Evolutionary conservation across 148 eudicot species (phyloP).

Genomic region (Tetragonia tetragonoides): DNA sequence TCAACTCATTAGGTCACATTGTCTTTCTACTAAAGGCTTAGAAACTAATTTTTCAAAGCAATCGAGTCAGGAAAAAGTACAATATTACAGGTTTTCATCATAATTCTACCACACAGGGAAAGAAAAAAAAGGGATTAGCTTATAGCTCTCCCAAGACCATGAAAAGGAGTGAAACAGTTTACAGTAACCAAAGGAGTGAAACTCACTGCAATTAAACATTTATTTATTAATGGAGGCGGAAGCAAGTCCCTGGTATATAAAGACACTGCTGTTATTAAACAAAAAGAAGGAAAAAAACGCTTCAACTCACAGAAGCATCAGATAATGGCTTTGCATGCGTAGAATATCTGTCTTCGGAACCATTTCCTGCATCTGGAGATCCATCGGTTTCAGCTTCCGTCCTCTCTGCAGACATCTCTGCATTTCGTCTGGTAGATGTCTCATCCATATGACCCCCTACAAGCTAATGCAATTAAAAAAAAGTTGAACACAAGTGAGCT

Average conservation of each 20-base stretch:
- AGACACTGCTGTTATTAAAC: neutral
- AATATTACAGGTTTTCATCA: neutral
- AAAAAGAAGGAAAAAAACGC: neutral
- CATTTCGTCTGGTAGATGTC: conserved; percentile 23
- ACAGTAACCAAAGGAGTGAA: neutral
- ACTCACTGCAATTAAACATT: neutral
- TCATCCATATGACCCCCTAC: conserved; percentile 47
- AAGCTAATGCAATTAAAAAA: conserved; percentile 43
- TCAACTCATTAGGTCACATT: neutral
- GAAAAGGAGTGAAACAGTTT: neutral
- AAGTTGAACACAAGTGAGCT: neutral
- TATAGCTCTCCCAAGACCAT: neutral
- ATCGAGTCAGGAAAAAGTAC: neutral
- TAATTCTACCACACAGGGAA: neutral
- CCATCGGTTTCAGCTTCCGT: conserved; percentile 42
- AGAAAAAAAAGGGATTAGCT: neutral
- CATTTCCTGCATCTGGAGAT: conserved; percentile 34
- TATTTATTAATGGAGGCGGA: neutral
- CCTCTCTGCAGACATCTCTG: conserved; percentile 34
- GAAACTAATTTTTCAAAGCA: neutral
- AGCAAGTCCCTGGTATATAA: neutral
- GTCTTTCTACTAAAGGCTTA: neutral
- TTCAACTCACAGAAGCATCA: conserved; percentile 44
- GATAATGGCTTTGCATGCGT: conserved; percentile 20
- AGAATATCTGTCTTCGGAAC: conserved; percentile 32